Conservation (phyloP, 106 monocot species). For the Dendrobium huoshanense region DNA sequence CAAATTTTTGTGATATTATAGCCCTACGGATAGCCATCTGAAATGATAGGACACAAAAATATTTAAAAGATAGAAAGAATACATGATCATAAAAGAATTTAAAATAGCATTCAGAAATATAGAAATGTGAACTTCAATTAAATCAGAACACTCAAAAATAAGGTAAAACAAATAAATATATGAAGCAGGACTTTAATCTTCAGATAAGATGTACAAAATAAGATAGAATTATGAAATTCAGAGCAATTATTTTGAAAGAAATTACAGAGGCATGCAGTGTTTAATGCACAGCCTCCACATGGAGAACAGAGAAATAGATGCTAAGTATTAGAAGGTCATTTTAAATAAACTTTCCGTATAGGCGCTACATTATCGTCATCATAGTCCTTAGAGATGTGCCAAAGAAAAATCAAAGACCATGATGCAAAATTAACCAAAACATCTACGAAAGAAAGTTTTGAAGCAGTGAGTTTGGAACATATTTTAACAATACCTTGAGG, state of each 20-base stretch:
- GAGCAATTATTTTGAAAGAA: too few species aligned
- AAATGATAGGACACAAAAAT: neutral
- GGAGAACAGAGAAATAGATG: too few species aligned
- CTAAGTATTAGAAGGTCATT: neutral
- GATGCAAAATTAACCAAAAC: neutral
- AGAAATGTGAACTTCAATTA: neutral
- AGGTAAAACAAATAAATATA: neutral
- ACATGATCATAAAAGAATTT: neutral
- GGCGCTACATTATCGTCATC: too few species aligned
- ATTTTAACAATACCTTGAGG: constrained; percentile 48
- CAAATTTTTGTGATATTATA: constrained; percentile 81
- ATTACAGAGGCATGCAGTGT: too few species aligned
- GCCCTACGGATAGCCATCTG: constrained; percentile 96
- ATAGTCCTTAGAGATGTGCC: neutral
- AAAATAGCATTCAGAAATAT: neutral
- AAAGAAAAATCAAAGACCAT: neutral
- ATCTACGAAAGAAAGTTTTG: neutral
- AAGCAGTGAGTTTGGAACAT: neutral
- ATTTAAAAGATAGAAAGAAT: neutral
- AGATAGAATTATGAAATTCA: neutral
- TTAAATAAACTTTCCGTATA: neutral
- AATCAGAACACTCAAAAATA: neutral
- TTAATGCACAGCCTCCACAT: too few species aligned
- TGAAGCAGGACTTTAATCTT: neutral
- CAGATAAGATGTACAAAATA: neutral